Conservation (phyloP, 2,329 filamentous ascomycete genomes). For the Cyphellophora attinorum region DNA sequence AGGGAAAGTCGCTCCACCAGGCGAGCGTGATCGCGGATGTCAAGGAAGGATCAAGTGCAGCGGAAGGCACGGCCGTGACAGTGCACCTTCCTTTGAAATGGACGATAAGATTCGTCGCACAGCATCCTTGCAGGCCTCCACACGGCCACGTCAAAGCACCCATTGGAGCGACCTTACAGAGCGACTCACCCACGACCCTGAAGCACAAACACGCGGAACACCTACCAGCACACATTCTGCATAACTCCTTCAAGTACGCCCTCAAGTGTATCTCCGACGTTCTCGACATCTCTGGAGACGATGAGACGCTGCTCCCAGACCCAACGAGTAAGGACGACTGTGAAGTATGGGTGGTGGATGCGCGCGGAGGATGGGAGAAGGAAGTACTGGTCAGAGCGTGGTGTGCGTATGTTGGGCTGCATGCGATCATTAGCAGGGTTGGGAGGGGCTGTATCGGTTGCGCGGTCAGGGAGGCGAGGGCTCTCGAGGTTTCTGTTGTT, state of each 20-base stretch:
- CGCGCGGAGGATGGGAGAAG: slow-evolving; percentile 19
- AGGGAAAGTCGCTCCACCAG: slow-evolving; percentile 4
- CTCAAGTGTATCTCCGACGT: slow-evolving; percentile 12
- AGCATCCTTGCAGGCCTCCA: slow-evolving; percentile 43
- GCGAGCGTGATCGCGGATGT: slow-evolving; percentile 15
- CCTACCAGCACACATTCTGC: slow-evolving; percentile 15
- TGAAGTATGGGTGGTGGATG: slow-evolving; percentile 16
- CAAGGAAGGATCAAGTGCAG: slow-evolving; percentile 12
- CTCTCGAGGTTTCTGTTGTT: slow-evolving; percentile 27
- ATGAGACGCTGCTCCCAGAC: slow-evolving; percentile 7
- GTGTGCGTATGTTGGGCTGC: slow-evolving; percentile 32
- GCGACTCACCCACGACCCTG: slow-evolving; percentile 5
- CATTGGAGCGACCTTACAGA: slow-evolving; percentile 6
- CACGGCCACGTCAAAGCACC: slow-evolving; percentile 19
- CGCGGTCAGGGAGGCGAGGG: slow-evolving; percentile 33
- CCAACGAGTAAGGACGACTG: slow-evolving; percentile 2
- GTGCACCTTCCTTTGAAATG: slow-evolving; percentile 16
- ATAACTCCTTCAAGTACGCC: slow-evolving; percentile 15
- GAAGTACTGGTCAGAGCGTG: slow-evolving; percentile 34
- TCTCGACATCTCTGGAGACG: slow-evolving; percentile 1
- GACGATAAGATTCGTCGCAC: slow-evolving; percentile 38
- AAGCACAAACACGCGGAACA: slow-evolving; percentile 13
- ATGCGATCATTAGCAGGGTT: slow-evolving; percentile 31
- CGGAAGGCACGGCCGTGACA: slow-evolving; percentile 19
- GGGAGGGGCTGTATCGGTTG: slow-evolving; percentile 26